Conservation (phyloP, 371 early-diverging fungal genomes). For the Blyttiomyces sp. region DNA sequence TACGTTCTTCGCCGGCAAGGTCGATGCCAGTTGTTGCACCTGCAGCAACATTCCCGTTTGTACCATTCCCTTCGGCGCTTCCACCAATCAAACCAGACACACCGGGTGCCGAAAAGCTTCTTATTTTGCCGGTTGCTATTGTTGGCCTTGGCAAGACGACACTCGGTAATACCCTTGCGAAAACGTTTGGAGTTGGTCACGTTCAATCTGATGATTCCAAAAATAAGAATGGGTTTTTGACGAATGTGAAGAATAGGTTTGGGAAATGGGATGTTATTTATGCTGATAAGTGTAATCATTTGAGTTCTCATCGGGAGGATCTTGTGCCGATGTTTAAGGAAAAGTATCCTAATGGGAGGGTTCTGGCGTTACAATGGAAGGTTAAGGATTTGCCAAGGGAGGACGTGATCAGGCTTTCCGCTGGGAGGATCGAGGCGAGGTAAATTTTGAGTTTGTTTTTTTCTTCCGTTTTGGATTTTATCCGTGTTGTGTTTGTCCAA, state of each 20-base stretch:
- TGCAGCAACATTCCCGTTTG: no score
- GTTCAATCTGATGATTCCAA: constrained; percentile 69
- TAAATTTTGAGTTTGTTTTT: neutral
- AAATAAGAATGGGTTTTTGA: constrained; percentile 45
- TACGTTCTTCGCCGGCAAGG: neutral
- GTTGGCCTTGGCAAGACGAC: constrained; percentile 77
- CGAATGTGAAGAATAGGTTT: constrained; percentile 51
- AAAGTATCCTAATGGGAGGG: constrained; percentile 51
- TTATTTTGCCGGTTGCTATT: constrained; percentile 70
- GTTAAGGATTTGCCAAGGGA: constrained; percentile 35
- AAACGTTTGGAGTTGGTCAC: constrained; percentile 59
- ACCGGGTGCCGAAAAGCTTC: constrained; percentile 37
- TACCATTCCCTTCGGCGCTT: neutral
- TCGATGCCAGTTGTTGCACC: neutral
- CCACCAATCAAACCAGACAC: neutral
- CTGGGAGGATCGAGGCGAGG: constrained; percentile 46
- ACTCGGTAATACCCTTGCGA: constrained; percentile 51
- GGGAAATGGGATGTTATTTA: constrained; percentile 35
- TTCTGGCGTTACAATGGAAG: constrained; percentile 71
- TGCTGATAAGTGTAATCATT: constrained; percentile 62
- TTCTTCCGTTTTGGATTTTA: neutral
- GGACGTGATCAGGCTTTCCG: constrained; percentile 37
- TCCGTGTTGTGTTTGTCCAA: neutral
- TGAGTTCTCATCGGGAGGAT: constrained; percentile 49
- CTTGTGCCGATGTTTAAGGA: constrained; percentile 46